Base-by-base conservation (phyloP, 164 flowering plant genomes). In the Chimonanthus salicifolius region DNA sequence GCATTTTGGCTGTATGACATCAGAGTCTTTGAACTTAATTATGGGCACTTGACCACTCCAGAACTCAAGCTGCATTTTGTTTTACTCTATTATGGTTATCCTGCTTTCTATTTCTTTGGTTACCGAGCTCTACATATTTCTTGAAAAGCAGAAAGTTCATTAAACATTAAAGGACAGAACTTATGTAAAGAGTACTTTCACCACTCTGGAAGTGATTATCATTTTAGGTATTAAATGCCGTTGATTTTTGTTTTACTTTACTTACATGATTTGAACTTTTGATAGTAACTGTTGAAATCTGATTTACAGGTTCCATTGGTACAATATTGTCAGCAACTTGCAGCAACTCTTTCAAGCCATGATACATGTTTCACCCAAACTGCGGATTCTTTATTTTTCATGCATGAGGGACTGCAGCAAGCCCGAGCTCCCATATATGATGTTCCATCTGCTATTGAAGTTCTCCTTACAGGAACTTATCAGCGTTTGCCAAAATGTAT, bases 371-470 rank as follows among this genome's bases (percentile, higher is more conserved):
- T 96, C 83, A 91, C 94, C 49, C 99, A 94, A 84, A 90, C 97
- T 69, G 95, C 99, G 62, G 99, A 96, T 83, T 94, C 97, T 6
- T 62, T 96, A 75, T 94, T 92, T 83, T 96, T 94, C 80, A 92
- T 92, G 97, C 99, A 96, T 72, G 99, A 94, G 75, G 93, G 94
- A 47, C 80, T 96, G 72, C 99, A 96, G 75, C 98, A 92, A 87
- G 99, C 99, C 33, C 94, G 98, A 74, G 98, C 99, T 60, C 99
- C 99, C 67, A 84, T 88, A 3, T 96, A 96, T 84, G 99, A 96
- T 87, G 98, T 96, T 76, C 98, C 99, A 16, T 89, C 98, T 78
- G 97, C 99, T 44, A 75, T 87, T 76, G 98, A 96, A 73, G 79
- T 96, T 64, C 92, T 94, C 44, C 90, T 90, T 4, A 84, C 94